Base-by-base conservation (phyloP, 352 stramenopile genomes). In the Phytophthora macrochlamydospora region DNA sequence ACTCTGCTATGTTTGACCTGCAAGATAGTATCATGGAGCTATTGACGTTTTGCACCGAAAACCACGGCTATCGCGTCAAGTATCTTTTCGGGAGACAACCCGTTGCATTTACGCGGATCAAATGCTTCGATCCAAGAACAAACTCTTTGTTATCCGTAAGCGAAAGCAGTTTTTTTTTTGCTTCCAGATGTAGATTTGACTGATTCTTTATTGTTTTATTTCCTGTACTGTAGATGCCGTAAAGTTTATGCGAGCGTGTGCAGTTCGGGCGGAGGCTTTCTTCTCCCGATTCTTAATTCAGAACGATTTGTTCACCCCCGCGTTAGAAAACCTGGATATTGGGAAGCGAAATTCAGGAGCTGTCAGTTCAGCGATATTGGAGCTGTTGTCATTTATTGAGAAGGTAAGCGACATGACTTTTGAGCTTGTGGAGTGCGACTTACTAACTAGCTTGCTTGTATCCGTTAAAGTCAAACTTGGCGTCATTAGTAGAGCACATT, bases 1-100 rank as follows among this genome's bases (percentile, higher is more conserved):
- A 83, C 31, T 71, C 76, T 4, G 73, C 69, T 5, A 74, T 95
- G 49, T 95, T 94, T 69, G 74, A 84, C 43, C 62, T 93, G 37
- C 84, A 93, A 67, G 87, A 91, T 56, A 90, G 85, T 60, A 91
- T 93, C 59, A 87, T 93, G 71, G 87, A 95, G 59, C 62, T 95
- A 14, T 73, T 95, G 12, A 92, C 87, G n/a, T 92, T 95, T 56
- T 94, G 83, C 73, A 93, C 87, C 1, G 79, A 93, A 65, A 85
- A 81, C 28, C 87, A 95, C 46, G 85, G 87, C 4, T 95, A 95
- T 66, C 85, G 87, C 38, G 79, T 95, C 51, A 95, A 95, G 64
- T 95, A 95, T 75, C 67, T 95, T 30, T 93, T 95, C 51, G 87
- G 85, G 43, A 76, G 85, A 13, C 84, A 92, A 54, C 85, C 87